Evolutionary conservation across 2,329 filamentous ascomycete species (phyloP).

Genomic region (Penicillium sp.): DNA sequence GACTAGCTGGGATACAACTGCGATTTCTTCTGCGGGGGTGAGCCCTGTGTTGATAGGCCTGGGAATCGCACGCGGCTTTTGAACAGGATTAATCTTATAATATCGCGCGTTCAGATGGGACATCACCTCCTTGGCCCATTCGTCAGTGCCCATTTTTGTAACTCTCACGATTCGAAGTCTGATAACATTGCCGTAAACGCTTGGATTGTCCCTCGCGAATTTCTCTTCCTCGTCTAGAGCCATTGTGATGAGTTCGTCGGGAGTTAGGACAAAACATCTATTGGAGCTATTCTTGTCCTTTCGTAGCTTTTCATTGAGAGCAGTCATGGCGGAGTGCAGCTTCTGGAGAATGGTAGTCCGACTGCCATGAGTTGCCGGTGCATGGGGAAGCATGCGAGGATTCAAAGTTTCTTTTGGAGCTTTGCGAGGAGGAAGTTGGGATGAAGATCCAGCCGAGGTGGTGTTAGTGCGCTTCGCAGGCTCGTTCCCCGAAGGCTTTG

Average conservation of each 20-base stretch:
- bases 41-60: conserved; percentile 69
- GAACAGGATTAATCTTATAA: conserved; percentile 32
- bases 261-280: conserved; percentile 38
- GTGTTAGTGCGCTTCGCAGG: neutral
- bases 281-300: conserved; percentile 35
- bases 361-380: conserved; percentile 44
- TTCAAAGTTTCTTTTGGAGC: conserved; percentile 46
- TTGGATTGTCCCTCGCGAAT: conserved; percentile 63
- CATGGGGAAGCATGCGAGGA: conserved; percentile 46
- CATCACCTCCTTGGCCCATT: conserved; percentile 69
- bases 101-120: conserved; percentile 42
- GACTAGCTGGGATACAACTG: conserved; percentile 61
- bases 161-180: conserved; percentile 76
- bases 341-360: conserved; percentile 47
- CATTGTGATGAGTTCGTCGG: conserved; percentile 48
- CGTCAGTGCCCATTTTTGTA: conserved; percentile 69
- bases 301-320: conserved; percentile 41
- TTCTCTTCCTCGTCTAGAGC: conserved; percentile 70
- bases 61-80: conserved; percentile 38
- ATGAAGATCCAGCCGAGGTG: neutral
- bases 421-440: conserved; percentile 29
- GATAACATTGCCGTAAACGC: conserved; percentile 79
- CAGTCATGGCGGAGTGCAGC: conserved; percentile 45
- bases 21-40: conserved; percentile 64
- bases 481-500: neutral